Conservation (phyloP, 2,329 filamentous ascomycete species). For the Epichloe brachyelytri region DNA sequence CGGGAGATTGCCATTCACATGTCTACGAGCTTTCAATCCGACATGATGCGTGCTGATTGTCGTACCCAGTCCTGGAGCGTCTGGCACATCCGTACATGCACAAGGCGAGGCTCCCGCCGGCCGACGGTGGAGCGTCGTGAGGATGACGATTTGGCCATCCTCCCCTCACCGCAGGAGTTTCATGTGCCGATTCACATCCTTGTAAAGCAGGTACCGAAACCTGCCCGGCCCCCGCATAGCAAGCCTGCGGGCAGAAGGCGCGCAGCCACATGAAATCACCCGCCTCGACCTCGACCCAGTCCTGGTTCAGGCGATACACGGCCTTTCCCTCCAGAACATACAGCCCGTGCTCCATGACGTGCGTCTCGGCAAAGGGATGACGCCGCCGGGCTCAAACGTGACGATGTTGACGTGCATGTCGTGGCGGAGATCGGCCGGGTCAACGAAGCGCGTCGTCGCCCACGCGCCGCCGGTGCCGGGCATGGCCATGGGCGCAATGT, state of each 20-base stretch:
- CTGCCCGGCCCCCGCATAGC: constrained; percentile 5
- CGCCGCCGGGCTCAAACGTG: constrained; percentile 3
- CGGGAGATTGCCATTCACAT: no score
- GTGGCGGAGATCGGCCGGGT: constrained; percentile 4
- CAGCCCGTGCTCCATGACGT: constrained; percentile 7
- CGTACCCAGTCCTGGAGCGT: no score
- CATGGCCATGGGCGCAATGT: constrained; percentile 1
- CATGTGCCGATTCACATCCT: constrained; percentile 6
- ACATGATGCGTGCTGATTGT: no score
- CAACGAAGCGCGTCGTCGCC: constrained; percentile 6
- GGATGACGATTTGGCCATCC: no score
- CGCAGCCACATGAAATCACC: constrained; percentile 7
- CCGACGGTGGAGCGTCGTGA: no score
- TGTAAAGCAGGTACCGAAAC: constrained; percentile 6
- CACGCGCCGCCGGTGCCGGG: constrained; percentile 3
- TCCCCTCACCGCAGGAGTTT: background rate
- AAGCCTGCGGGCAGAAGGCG: constrained; percentile 6
- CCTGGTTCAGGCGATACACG: constrained; percentile 5
- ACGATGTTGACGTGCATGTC: constrained; percentile 6
- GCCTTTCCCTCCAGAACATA: constrained; percentile 6
- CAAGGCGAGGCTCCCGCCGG: no score
- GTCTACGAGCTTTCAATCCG: no score
- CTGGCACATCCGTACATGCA: no score
- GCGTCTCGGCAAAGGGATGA: constrained; percentile 6
- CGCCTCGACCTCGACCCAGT: constrained; percentile 6